Evolutionary conservation across 2,329 filamentous ascomycete genomes (phyloP), one percentile per base, ranked within the genome.

Genomic region (Exophiala sp.): DNA sequence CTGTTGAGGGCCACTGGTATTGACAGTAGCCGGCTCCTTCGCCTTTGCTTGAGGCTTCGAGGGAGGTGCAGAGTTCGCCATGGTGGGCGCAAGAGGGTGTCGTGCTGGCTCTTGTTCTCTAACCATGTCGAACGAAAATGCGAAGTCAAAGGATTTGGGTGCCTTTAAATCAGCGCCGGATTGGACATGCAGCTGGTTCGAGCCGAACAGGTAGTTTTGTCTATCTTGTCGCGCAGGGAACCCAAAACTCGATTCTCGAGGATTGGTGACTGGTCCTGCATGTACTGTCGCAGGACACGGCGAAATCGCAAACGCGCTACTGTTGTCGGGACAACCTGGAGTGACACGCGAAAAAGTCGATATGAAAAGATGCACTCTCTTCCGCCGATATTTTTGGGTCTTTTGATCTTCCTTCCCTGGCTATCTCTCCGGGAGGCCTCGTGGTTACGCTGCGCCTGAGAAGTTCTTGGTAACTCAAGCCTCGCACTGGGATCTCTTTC

Each of bases 21-120:
- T 35, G 7, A 47, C 16, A 18, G 40, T 14, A 39, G 6, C 29
- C 21, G 44, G 24, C 12, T 51, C 36, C 40, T 55, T 59, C 10
- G 69, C 60, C 11, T 69, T 63, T 29, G 69, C 39, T 35, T 52
- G 57, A 20, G 48, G 40, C 14, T 54, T 55, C 14, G 46, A 63
- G 35, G 64, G 65, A 14, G 65, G 50, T 34, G 68, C 66, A 29
- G 72, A 65, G 46, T 68, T 68, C 11, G 66, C 65, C 57, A 69
- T 71, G 14, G 68, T 66, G 45, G 71, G 67, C 33, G 66, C 67
- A 39, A 66, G 63, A 6, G 68, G 66, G 46, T 68, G 65, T 44
- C 67, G 66, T 10, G 72, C 69, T 12, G 75, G 73, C 54, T 76
- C 75, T 56, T 77, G 72, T 70, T 81, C 77, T 61, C 75, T 73